phyloP scores from a whole-genome alignment of 306 rosid genomes.

The Abrus pulchellus region DNA sequence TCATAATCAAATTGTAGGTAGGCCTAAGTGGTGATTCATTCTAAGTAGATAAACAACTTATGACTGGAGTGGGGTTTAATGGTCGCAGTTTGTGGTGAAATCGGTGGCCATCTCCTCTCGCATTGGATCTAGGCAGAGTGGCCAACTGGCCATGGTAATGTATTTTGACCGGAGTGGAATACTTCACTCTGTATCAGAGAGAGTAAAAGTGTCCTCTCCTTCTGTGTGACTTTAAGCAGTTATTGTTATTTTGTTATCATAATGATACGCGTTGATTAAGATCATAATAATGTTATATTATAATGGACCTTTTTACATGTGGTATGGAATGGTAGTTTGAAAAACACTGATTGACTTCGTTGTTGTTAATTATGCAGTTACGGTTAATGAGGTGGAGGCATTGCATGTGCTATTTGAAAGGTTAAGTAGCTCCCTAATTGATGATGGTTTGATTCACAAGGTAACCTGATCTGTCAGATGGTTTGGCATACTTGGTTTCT shows the following conservation, averaged over 20 bases:
- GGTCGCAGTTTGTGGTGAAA: too few relatives aligned
- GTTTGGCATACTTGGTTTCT: slow-evolving; percentile 15
- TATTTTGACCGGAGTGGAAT: too few relatives aligned
- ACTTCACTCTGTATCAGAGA: too few relatives aligned
- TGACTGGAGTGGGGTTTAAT: too few relatives aligned
- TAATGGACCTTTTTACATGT: slow-evolving; percentile 10
- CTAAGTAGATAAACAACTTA: too few relatives aligned
- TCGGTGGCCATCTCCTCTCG: too few relatives aligned
- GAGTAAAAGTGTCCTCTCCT: too few relatives aligned
- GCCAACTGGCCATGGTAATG: too few relatives aligned
- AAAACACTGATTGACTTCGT: not conserved
- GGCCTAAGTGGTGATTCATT: too few relatives aligned
- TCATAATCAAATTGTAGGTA: too few relatives aligned
- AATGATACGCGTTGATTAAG: not conserved
- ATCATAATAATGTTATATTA: not conserved
- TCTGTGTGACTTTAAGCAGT: too few relatives aligned
- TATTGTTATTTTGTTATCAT: not conserved
- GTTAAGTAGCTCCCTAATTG: slow-evolving; percentile 77
- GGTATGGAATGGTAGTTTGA: slow-evolving; percentile 1
- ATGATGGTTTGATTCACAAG: slow-evolving; percentile 91
- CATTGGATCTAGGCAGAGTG: too few relatives aligned
- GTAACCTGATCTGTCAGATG: slow-evolving; percentile 50
- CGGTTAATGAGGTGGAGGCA: slow-evolving; percentile 78
- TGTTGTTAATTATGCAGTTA: slow-evolving; percentile 61
- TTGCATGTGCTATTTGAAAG: slow-evolving; percentile 76